These are phyloP conservation scores for Solidago caesia DNA, from an alignment of 129 eudicot genomes.

Conservation along the genomic window DNA sequence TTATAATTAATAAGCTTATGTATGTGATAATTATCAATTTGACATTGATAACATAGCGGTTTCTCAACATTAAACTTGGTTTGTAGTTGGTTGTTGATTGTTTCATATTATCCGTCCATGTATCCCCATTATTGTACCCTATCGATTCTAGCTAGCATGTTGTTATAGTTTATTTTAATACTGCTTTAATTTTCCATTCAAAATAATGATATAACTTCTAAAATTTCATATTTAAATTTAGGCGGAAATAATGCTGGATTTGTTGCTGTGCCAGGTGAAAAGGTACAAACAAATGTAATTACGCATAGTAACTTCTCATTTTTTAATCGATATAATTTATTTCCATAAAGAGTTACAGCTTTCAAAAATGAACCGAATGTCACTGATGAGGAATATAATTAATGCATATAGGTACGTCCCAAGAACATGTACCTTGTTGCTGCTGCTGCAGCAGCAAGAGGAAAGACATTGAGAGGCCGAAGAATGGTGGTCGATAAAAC, in stretches of 20 bases:
- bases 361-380: neutral
- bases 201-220: too few species aligned
- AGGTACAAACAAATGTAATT: conserved; percentile 33
- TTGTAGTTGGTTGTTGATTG: neutral
- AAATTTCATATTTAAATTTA: conserved; percentile 8
- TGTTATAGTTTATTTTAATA: neutral
- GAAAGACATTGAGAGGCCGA: conserved; percentile 33
- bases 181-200: too few species aligned
- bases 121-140: too few species aligned
- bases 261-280: conserved; percentile 23
- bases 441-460: conserved; percentile 31
- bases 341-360: neutral
- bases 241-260: conserved; percentile 31
- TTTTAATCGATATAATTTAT: neutral
- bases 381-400: neutral
- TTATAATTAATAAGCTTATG: neutral
- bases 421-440: conserved; percentile 27
- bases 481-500: conserved; percentile 30
- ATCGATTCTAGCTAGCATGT: too few species aligned
- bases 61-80: neutral
- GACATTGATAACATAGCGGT: neutral
- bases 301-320: neutral
- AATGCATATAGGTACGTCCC: conserved; percentile 25
- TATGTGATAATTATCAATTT: neutral
- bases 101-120: neutral